phyloP scores from a whole-genome alignment of 2,329 filamentous ascomycete genomes.

The Ustulina deusta region DNA sequence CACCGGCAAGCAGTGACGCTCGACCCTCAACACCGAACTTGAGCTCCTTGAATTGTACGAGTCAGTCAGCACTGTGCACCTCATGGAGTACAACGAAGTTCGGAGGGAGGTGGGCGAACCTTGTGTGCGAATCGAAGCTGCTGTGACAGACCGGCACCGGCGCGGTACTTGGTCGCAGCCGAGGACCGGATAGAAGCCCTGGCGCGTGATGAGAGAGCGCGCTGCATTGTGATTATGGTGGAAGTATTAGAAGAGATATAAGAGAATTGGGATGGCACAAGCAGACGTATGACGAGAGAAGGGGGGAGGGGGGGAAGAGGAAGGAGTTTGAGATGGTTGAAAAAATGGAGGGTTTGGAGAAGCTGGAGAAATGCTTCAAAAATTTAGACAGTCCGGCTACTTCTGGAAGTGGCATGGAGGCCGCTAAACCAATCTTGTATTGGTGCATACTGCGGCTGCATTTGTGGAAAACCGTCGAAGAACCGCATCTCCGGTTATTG shows the following conservation, averaged over 20 bases:
- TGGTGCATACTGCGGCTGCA: conserved; percentile 46
- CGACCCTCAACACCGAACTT: conserved; percentile 98
- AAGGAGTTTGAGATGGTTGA: conserved; percentile 30
- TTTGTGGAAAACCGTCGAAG: conserved; percentile 52
- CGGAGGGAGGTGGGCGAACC: conserved; percentile 63
- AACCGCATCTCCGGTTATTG: conserved; percentile 1
- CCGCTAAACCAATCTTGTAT: conserved; percentile 49
- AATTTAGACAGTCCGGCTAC: conserved; percentile 48
- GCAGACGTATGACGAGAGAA: conserved; percentile 37
- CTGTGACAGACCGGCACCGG: conserved; percentile 76
- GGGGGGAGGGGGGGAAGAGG: conserved; percentile 45
- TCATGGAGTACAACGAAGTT: not conserved
- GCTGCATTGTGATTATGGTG: conserved; percentile 80
- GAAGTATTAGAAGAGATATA: conserved; percentile 47
- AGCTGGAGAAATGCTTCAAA: conserved; percentile 51
- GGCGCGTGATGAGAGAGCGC: conserved; percentile 85
- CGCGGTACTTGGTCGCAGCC: conserved; percentile 72
- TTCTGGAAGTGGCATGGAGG: conserved; percentile 43
- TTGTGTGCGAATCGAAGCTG: conserved; percentile 98
- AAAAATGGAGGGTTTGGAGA: conserved; percentile 41
- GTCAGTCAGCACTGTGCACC: conserved; percentile 27
- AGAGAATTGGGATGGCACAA: conserved; percentile 43
- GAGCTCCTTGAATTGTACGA: conserved; percentile 81
- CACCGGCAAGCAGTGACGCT: conserved; percentile 88
- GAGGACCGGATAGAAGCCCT: conserved; percentile 84